phyloP scores from a whole-genome alignment of 2,329 filamentous ascomycete species.

The Cladosporium cucumerinum region DNA sequence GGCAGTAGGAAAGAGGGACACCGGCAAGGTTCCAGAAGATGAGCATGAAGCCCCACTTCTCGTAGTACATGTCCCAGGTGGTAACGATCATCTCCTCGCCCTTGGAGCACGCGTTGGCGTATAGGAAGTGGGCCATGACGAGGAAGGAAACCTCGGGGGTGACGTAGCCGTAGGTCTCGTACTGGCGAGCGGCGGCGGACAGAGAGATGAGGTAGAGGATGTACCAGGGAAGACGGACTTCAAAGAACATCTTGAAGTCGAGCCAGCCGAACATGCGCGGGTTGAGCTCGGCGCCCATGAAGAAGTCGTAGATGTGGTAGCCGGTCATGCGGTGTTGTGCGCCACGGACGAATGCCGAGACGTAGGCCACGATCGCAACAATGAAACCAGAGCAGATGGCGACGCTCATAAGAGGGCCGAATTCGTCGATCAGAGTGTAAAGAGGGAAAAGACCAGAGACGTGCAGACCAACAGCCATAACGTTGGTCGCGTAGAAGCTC shows the following conservation, averaged over 20 bases:
- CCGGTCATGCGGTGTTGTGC: constrained; percentile 91
- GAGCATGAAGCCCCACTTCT: constrained; percentile 97
- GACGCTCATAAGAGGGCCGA: constrained; percentile 87
- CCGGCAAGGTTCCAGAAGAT: constrained; percentile 97
- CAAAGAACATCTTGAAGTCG: constrained; percentile 95
- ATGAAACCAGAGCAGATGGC: constrained; percentile 87
- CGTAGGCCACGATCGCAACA: constrained; percentile 78
- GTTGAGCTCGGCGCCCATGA: constrained; percentile 86
- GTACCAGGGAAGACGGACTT: constrained; percentile 89
- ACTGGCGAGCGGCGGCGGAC: constrained; percentile 75
- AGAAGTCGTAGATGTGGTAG: constrained; percentile 78
- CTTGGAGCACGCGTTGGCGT: constrained; percentile 88
- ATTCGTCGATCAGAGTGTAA: constrained; percentile 91
- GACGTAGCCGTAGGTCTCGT: constrained; percentile 80
- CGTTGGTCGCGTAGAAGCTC: constrained; percentile 84
- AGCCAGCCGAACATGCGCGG: constrained; percentile 71
- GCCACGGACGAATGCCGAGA: constrained; percentile 76
- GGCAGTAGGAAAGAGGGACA: constrained; percentile 87
- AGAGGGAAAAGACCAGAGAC: constrained; percentile 80
- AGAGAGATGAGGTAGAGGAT: constrained; percentile 77
- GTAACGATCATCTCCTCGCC: constrained; percentile 87
- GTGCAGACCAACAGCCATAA: constrained; percentile 68
- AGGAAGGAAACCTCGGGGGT: constrained; percentile 81
- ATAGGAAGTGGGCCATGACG: constrained; percentile 85
- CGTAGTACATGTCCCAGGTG: constrained; percentile 95